Evolutionary conservation across 2,329 filamentous ascomycete species (phyloP), one percentile per base, ranked within the genome.

Genomic region (Aureobasidium musti): DNA sequence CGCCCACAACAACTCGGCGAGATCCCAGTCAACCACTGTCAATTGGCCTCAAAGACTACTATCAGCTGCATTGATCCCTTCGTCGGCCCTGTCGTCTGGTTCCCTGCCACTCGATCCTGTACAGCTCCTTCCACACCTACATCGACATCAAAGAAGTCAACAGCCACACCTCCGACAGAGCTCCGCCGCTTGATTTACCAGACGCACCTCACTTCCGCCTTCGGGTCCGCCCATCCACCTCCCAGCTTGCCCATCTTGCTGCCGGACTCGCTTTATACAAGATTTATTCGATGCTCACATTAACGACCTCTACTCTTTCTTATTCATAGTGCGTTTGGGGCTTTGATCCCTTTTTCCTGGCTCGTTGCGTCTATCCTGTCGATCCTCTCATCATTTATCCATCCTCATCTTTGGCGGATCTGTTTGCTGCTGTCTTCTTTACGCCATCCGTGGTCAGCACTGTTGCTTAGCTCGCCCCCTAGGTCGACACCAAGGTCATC

Each of bases 211-310:
- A 23, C 45, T 35, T 30, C 23, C 26, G 23, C 21, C 28, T 54
- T 4, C 61, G 61, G 61, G 61, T 37, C 47, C 37, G 49, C 61
- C 49, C 61, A 17, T 45, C 49, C 43, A 49, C 33, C 33, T 54
- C 49, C 28, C 61, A 64, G 61, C 61, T 45, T 54, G 35, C 30
- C 47, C 43, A 30, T n/a, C 61, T 64, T 49, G 61, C 49, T 53
- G 61, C 49, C 49, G 35, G 61, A 43, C 61, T 28, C 43, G 17
- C 37, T 14, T 54, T 54, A 8, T 54, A 53, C 49, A 21, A 26
- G 37, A 54, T 64, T 35, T 54, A 64, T 64, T 64, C 61, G 61
- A 64, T 64, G 61, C 61, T 53, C 47, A 64, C 61, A 64, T 64
- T 54, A 64, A 64, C 49, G 49, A 54, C 61, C 49, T 49, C 37